Base-by-base conservation (phyloP, 73 alveolate species). In the Paramecium bursaria region DNA sequence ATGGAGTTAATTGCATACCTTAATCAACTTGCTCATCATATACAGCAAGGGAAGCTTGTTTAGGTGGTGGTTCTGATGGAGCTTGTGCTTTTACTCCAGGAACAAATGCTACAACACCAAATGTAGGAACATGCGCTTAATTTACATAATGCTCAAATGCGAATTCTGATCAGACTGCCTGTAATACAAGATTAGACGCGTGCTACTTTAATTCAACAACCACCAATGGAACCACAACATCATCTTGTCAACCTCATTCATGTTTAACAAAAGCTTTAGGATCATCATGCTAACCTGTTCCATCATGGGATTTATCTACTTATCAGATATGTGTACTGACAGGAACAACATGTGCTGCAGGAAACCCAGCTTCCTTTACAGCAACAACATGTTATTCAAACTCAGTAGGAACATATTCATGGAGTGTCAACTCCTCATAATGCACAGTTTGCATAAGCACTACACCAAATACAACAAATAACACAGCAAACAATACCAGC, bases 41-140 rank as follows among this genome's bases (percentile, higher is more conserved):
- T 25, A 67, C 82, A 1, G 44, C 44, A 3, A 21, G 21, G 44
- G 82, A 35, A 67, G 39, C 82, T 2, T 67, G 82, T 42, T n/a
- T 0, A 30, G 30, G 82, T 3, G 82, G 82, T 4, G 82, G 82
- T 39, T 19, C 82, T 21, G 82, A 67, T 67, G 82, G 82, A 4
- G 82, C 55, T 4, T 67, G 82, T 67, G 60, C 60, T 1, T 67
- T 67, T 67, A 67, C 82, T 67, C 60, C 60, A 67, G 53, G 60
- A 0, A 39, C 82, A 2, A 47, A 25, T 35, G 49, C 60, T 15
- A 35, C 82, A 39, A 39, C 60, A 42, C 15, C 57, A 35, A 13
- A 33, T 31, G 9, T 19, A 19, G 82, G 82, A 33, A 67, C 82
- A 15, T 67, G 82, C 55, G 44, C 33, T 39, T 42, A 39, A 42